Percentiles rank a stretch among this genome's conserved stretches.
phyloP scores from a whole-genome alignment of 2,329 filamentous ascomycete species.

The Venturia pyrina region DNA sequence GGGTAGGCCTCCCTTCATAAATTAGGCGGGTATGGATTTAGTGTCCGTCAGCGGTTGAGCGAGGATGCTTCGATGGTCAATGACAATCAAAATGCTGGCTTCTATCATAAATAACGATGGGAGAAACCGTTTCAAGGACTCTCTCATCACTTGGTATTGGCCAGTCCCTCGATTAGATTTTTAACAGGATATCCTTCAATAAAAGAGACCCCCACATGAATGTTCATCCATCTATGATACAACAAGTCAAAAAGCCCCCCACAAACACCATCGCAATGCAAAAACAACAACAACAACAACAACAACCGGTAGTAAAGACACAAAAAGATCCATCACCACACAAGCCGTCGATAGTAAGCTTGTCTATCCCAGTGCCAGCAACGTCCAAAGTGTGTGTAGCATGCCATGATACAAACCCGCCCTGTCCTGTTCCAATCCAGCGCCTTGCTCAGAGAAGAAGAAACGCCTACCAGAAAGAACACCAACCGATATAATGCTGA shows the following conservation, averaged over 20 bases:
- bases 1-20: too few relatives aligned
- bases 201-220: background rate
- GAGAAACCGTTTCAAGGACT: too few relatives aligned
- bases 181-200: background rate
- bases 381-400: background rate
- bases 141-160: too few relatives aligned
- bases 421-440: background rate
- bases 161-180: too few relatives aligned
- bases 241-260: background rate
- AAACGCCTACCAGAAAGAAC: conserved; percentile 73
- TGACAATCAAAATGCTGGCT: too few relatives aligned
- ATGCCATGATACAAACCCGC: background rate
- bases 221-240: background rate
- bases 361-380: background rate
- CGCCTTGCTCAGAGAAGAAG: background rate
- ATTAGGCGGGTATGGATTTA: too few relatives aligned
- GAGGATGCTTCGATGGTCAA: too few relatives aligned
- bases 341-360: background rate
- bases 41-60: too few relatives aligned
- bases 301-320: background rate
- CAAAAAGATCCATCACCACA: background rate
- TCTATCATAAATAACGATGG: too few relatives aligned
- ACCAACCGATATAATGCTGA: conserved; percentile 99
- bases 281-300: background rate
- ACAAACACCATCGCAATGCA: conserved; percentile 6